Conservation (phyloP, 768 basidiomycete species). For the Tulasnella sp. region DNA sequence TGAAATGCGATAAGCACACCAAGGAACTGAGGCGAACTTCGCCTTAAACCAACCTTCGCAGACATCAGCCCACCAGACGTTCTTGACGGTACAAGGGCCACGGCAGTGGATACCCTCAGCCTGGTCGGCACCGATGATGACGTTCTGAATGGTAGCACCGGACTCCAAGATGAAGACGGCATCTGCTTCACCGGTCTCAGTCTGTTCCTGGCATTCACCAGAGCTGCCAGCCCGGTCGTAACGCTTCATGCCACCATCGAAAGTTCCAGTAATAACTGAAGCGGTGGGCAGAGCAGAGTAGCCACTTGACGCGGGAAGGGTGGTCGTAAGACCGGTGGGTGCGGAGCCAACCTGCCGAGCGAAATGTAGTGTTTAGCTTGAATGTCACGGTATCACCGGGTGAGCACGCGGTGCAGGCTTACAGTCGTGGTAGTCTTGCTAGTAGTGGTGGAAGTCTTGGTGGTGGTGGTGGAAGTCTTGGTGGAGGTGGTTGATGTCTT, state of each 20-base stretch:
- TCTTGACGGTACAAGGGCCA: constrained; percentile 36
- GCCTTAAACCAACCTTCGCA: constrained; percentile 29
- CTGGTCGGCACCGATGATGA: constrained; percentile 37
- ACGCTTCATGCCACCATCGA: constrained; percentile 35
- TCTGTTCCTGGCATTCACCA: constrained; percentile 32
- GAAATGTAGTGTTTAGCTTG: not conserved
- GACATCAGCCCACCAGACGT: constrained; percentile 38
- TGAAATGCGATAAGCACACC: not conserved
- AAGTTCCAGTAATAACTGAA: constrained; percentile 29
- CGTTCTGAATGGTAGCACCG: constrained; percentile 23
- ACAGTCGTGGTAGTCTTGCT: not conserved
- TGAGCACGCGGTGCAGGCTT: not conserved
- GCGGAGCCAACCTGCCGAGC: constrained; percentile 1
- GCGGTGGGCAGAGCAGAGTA: constrained; percentile 27
- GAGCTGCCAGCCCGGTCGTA: constrained; percentile 31
- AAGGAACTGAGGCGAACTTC: not conserved
- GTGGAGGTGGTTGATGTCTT: constrained; percentile 27
- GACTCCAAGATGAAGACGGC: constrained; percentile 27
- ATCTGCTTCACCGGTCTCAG: constrained; percentile 21
- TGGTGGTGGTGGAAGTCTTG: constrained; percentile 27
- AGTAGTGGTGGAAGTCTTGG: constrained; percentile 1
- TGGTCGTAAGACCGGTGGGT: constrained; percentile 32
- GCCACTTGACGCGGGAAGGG: constrained; percentile 23
- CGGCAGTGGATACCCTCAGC: constrained; percentile 37
- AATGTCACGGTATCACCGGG: not conserved